These are phyloP conservation scores for Crithidia mellificae DNA, from an alignment of 208 protist species.

Conservation along the genomic window DNA sequence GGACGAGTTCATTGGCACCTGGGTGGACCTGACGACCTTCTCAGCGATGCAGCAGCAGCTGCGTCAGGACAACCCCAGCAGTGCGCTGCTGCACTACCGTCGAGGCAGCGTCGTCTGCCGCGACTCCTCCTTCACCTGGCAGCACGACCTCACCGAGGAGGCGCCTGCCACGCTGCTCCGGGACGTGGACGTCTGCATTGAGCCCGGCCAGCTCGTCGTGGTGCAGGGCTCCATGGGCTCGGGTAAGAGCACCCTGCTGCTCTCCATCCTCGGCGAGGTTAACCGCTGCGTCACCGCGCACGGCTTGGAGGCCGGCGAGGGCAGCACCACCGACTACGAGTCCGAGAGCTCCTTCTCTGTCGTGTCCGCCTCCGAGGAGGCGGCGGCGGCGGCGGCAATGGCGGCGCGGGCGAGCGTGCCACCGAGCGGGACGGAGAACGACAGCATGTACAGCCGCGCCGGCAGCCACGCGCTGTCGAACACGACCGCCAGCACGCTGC, in stretches of 20 bases:
- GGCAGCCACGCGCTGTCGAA: slow-evolving; percentile 12
- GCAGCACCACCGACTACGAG: slow-evolving; percentile 30
- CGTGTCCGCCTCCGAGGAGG: slow-evolving; percentile 30
- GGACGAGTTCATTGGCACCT: slow-evolving; percentile 67
- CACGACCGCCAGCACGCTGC: neutral
- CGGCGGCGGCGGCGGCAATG: slow-evolving; percentile 7
- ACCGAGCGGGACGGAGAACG: slow-evolving; percentile 1
- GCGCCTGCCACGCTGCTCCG: slow-evolving; percentile 40
- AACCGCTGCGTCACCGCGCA: slow-evolving; percentile 42
- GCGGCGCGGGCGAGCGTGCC: slow-evolving; percentile 2
- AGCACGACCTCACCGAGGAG: slow-evolving; percentile 62
- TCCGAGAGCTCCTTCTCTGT: slow-evolving; percentile 35
- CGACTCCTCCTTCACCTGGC: slow-evolving; percentile 73
- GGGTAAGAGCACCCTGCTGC: slow-evolving; percentile 77
- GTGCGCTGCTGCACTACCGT: slow-evolving; percentile 35
- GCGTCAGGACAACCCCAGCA: slow-evolving; percentile 22
- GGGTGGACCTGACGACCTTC: slow-evolving; percentile 52
- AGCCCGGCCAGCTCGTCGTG: slow-evolving; percentile 66
- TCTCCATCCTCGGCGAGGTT: slow-evolving; percentile 81
- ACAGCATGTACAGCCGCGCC: slow-evolving; percentile 11
- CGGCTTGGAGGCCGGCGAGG: slow-evolving; percentile 2
- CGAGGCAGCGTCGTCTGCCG: slow-evolving; percentile 64
- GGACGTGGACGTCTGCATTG: slow-evolving; percentile 59
- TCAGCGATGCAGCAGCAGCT: slow-evolving; percentile 38
- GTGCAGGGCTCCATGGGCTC: slow-evolving; percentile 82